Evolutionary conservation across 495 filamentous ascomycete genomes (phyloP).

Genomic region (Podospora fimiseda): DNA sequence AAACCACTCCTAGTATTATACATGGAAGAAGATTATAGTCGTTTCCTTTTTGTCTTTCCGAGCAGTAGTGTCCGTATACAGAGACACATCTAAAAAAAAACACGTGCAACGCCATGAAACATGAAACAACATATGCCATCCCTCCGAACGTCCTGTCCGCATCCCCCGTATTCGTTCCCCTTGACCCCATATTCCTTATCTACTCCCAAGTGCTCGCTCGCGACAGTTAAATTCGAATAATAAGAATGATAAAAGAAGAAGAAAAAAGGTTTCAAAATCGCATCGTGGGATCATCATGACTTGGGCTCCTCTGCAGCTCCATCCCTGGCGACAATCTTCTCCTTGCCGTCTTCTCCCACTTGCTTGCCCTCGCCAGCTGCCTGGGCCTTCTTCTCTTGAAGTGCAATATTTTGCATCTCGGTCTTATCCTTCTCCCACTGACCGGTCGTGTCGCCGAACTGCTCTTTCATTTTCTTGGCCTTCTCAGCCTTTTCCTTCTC

Average conservation of each 20-base stretch:
- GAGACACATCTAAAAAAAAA: too few species aligned
- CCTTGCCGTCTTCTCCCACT: conserved; percentile 11
- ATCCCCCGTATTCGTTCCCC: not conserved
- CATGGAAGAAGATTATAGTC: conserved; percentile 10
- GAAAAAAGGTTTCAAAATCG: not conserved
- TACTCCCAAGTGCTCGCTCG: not conserved
- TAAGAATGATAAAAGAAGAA: not conserved
- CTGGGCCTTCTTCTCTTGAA: conserved; percentile 48
- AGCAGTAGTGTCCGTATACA: too few species aligned
- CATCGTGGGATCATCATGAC: conserved; percentile 5
- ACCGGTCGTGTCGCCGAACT: conserved; percentile 60
- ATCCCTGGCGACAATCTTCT: conserved; percentile 8
- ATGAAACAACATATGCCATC: not conserved
- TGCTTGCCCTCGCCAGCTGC: too few species aligned
- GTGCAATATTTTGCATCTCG: conserved; percentile 60
- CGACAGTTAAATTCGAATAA: not conserved
- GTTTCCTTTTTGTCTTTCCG: conserved; percentile 15
- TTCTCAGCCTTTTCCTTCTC: conserved; percentile 62
- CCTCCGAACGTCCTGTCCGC: not conserved
- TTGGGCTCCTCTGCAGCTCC: conserved; percentile 1
- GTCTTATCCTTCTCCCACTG: conserved; percentile 83
- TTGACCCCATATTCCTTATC: not conserved
- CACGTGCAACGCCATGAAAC: conserved; percentile 4
- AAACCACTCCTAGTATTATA: conserved; percentile 3
- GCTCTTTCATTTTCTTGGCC: conserved; percentile 60